Percentiles rank a stretch among this genome's conserved stretches.
phyloP scores from a whole-genome alignment of 805 yeast species.

The Komagataella pastoris region DNA sequence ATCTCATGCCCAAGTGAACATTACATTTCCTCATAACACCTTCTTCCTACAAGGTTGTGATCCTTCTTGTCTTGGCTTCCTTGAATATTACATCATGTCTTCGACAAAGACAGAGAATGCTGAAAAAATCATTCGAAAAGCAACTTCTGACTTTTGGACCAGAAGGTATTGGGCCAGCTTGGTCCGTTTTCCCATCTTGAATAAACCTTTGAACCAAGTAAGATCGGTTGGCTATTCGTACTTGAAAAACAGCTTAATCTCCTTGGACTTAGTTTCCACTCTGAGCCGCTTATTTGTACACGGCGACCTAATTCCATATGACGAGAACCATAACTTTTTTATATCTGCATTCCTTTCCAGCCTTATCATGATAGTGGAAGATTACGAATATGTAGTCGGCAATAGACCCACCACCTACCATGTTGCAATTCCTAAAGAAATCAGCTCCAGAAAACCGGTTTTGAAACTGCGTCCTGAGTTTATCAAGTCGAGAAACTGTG shows the following conservation, averaged over 20 bases:
- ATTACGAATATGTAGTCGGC: not conserved
- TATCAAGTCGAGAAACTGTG: not conserved
- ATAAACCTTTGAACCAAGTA: not conserved
- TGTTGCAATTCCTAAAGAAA: not conserved
- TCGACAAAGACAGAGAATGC: not conserved
- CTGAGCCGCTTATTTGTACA: not conserved
- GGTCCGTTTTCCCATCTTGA: not conserved
- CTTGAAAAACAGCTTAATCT: not conserved
- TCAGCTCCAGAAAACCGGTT: not conserved
- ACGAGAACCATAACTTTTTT: not conserved
- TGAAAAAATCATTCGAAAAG: not conserved
- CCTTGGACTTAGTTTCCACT: not conserved
- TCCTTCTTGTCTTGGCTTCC: not conserved
- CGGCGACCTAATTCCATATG: not conserved
- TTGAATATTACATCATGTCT: not conserved
- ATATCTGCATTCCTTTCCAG: not conserved
- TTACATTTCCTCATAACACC: not conserved
- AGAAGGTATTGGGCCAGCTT: not conserved
- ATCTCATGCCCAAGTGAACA: not conserved
- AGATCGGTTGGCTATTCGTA: not conserved
- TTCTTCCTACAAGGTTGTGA: not conserved
- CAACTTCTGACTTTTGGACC: not conserved
- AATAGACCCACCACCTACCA: not conserved
- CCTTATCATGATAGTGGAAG: not conserved
- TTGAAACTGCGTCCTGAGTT: not conserved